Percentiles rank a stretch among this genome's conserved stretches.
phyloP scores from a whole-genome alignment of 2,329 filamentous ascomycete genomes.

The Penicillium sp. region DNA sequence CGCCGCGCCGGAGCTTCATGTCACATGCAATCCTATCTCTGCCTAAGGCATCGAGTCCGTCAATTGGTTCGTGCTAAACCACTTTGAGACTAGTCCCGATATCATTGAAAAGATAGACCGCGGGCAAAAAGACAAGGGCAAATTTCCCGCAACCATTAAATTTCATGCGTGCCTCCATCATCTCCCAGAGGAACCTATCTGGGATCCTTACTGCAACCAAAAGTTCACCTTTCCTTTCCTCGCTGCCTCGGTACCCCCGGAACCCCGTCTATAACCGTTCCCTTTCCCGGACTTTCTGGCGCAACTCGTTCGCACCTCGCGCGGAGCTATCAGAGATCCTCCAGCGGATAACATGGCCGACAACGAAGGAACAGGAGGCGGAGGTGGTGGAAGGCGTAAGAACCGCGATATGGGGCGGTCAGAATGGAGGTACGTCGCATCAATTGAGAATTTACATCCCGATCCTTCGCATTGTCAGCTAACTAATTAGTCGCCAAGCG shows the following conservation, averaged over 20 bases:
- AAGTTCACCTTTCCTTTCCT: neutral
- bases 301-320: slow-evolving; percentile 7
- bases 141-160: slow-evolving; percentile 10
- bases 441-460: neutral
- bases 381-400: slow-evolving; percentile 50
- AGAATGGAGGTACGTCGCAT: slow-evolving; percentile 57
- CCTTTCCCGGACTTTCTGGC: slow-evolving; percentile 1
- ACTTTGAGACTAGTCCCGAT: slow-evolving; percentile 4
- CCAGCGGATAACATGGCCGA: slow-evolving; percentile 31
- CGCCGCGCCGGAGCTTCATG: slow-evolving; percentile 7
- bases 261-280: neutral
- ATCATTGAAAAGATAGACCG: slow-evolving; percentile 8
- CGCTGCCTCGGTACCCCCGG: neutral
- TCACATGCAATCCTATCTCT: slow-evolving; percentile 11
- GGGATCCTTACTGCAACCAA: slow-evolving; percentile 6
- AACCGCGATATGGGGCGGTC: slow-evolving; percentile 64
- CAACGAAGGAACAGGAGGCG: slow-evolving; percentile 33
- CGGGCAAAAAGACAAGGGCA: slow-evolving; percentile 3
- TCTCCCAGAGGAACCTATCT: slow-evolving; percentile 19
- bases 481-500: slow-evolving; percentile 51
- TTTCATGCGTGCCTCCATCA: slow-evolving; percentile 16
- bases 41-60: slow-evolving; percentile 10
- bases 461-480: slow-evolving; percentile 29
- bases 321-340: slow-evolving; percentile 20
- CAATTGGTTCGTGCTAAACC: neutral